A percentile compares a stretch with the other conserved stretches of the same genome.
Conservation (phyloP, 192 early-diverging fungal species). For the Coemansia sp. region DNA sequence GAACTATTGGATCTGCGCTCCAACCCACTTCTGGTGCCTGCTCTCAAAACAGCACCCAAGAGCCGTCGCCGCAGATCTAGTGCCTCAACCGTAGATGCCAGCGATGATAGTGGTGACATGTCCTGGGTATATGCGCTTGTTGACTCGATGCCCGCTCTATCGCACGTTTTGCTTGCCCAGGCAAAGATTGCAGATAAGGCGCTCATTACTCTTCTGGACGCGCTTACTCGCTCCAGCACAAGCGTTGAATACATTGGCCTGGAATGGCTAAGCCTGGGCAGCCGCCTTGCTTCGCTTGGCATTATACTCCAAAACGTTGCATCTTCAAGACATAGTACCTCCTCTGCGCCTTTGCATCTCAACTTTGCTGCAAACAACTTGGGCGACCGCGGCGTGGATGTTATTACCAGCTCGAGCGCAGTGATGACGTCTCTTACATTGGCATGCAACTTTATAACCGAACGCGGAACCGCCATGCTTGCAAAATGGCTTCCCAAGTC, state of each 20-base stretch:
- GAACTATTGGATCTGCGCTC: constrained; percentile 39
- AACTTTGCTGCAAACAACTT: constrained; percentile 49
- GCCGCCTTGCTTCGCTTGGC: constrained; percentile 32
- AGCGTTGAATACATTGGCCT: constrained; percentile 46
- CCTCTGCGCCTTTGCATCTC: constrained; percentile 23
- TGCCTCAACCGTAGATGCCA: not conserved
- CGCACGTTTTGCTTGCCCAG: constrained; percentile 42
- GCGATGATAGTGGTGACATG: not conserved
- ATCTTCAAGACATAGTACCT: not conserved
- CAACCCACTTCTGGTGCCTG: constrained; percentile 31
- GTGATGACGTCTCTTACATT: constrained; percentile 38
- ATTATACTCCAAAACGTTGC: constrained; percentile 20
- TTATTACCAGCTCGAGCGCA: constrained; percentile 27
- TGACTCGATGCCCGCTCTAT: constrained; percentile 28
- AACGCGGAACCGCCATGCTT: constrained; percentile 34
- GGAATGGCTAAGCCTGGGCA: constrained; percentile 46
- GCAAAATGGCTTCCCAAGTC: constrained; percentile 47
- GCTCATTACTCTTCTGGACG: constrained; percentile 21
- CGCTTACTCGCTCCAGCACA: constrained; percentile 19
- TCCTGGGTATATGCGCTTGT: constrained; percentile 26
- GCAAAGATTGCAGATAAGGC: constrained; percentile 24
- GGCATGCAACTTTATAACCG: constrained; percentile 52
- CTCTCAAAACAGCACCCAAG: constrained; percentile 9
- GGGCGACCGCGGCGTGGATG: constrained; percentile 39
- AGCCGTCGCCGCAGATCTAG: constrained; percentile 7